Base-by-base conservation (phyloP, 2,329 filamentous ascomycete species). In the Aspergillus quadricinctus region DNA sequence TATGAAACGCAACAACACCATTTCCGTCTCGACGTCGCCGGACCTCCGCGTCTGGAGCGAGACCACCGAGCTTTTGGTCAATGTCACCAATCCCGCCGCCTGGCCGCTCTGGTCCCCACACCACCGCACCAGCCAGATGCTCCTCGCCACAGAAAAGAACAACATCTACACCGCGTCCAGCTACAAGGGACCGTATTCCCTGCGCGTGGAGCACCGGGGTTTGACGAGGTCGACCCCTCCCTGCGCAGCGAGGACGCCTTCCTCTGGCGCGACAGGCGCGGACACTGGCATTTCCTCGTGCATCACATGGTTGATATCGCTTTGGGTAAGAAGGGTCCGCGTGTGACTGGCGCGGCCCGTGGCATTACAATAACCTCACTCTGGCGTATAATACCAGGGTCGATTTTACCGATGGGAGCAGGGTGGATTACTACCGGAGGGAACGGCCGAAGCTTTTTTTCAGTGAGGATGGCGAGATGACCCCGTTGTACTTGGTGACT, bases 401-500 rank as follows among this genome's bases (percentile, higher is more conserved):
- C 3, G 19, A 49, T 2, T 78, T 76, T 51, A 74, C 72, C 0
- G 79, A 81, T 59, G 78, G 79, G 0, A 67, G 66, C 0, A 64
- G 57, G 25, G 67, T 70, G 46, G 66, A 72, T 3, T 78, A 75
- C 37, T 76, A 77, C 51, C 69, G 80, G 2, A 64, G 79, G 11
- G 79, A 81, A 59, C 66, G 80, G 2, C 78, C 79, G 0, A 79
- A 81, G 68, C 49, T 82, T 4, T 79, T 76, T 52, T 80, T 81
- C 19, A 80, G 77, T 55, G 66, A 73, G 1, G 78, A 81, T 56
- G 75, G 75, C 0, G 55, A 72, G n/a, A 69, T 79, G 69, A 78
- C 70, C 14, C 78, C 79, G 2, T 57, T 82, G 45, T 79, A 79
- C 53, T 50, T 81, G 57, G 66, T 75, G 1, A 81, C 73, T 35